phyloP scores from a whole-genome alignment of 2,329 filamentous ascomycete species.

The Pseudogymnoascus sp. region DNA sequence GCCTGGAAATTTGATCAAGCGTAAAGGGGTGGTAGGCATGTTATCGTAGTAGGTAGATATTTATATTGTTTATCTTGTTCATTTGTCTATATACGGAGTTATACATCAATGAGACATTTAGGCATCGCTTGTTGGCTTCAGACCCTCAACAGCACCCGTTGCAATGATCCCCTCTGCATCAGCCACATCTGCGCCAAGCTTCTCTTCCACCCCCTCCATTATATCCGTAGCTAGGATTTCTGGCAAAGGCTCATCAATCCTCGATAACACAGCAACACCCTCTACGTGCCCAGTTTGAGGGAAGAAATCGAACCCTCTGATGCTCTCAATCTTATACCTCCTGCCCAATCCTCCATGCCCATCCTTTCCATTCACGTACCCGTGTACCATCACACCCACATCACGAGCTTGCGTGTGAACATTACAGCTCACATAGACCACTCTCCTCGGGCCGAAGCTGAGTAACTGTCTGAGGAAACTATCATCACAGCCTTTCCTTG shows the following conservation, averaged over 20 bases:
- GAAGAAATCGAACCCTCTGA: constrained; percentile 95
- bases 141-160: background rate
- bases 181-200: background rate
- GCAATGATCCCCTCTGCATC: constrained; percentile 8
- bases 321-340: constrained; percentile 77
- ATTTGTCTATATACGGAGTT: constrained; percentile 2
- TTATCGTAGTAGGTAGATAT: background rate
- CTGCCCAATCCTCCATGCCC: constrained; percentile 22
- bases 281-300: constrained; percentile 72
- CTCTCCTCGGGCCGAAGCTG: constrained; percentile 63
- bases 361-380: constrained; percentile 36
- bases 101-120: background rate
- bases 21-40: background rate
- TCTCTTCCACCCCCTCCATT: background rate
- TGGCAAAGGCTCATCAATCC: constrained; percentile 35
- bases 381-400: constrained; percentile 76
- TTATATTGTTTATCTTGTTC: background rate
- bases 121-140: background rate
- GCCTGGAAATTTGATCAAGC: background rate
- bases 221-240: background rate
- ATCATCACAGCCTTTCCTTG: constrained; percentile 85
- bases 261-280: constrained; percentile 55
- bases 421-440: constrained; percentile 95
- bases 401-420: constrained; percentile 96
- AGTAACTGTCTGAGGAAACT: constrained; percentile 76